These are phyloP conservation scores for Pseudocercospora fijiensis DNA, from an alignment of 2,329 filamentous ascomycete species.

Conservation along the genomic window DNA sequence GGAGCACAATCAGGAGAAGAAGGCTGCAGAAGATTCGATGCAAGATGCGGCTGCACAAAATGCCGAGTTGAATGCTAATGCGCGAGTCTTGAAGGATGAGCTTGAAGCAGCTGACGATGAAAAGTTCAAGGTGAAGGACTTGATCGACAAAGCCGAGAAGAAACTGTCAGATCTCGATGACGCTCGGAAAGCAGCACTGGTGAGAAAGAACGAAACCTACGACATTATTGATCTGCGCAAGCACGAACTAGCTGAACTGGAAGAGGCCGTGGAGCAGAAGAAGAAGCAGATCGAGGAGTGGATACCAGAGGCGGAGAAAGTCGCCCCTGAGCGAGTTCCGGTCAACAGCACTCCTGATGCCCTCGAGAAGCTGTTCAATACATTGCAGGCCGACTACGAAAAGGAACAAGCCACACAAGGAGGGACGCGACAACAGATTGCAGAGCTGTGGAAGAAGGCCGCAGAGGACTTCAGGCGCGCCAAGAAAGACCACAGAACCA, in stretches of 20 bases:
- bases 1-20: conserved; percentile 54
- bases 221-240: conserved; percentile 39
- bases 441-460: conserved; percentile 31
- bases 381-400: conserved; percentile 29
- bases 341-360: conserved; percentile 33
- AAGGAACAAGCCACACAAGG: neutral
- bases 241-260: conserved; percentile 32
- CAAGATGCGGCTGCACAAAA: conserved; percentile 51
- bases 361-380: conserved; percentile 34
- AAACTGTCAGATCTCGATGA: conserved; percentile 36
- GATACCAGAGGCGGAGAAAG: neutral
- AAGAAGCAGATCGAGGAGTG: conserved; percentile 32
- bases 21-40: conserved; percentile 46
- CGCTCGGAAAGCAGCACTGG: conserved; percentile 40
- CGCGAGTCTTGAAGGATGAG: conserved; percentile 33
- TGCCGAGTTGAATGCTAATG: conserved; percentile 43
- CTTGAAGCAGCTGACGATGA: conserved; percentile 36
- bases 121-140: conserved; percentile 29
- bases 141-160: conserved; percentile 36
- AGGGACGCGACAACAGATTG: conserved; percentile 36
- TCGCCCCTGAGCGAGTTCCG: neutral
- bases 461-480: conserved; percentile 30
- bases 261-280: conserved; percentile 35
- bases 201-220: conserved; percentile 45
- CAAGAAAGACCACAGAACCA: conserved; percentile 23